Conservation (phyloP, 2,329 filamentous ascomycete species). For the Cadophora gregata region DNA sequence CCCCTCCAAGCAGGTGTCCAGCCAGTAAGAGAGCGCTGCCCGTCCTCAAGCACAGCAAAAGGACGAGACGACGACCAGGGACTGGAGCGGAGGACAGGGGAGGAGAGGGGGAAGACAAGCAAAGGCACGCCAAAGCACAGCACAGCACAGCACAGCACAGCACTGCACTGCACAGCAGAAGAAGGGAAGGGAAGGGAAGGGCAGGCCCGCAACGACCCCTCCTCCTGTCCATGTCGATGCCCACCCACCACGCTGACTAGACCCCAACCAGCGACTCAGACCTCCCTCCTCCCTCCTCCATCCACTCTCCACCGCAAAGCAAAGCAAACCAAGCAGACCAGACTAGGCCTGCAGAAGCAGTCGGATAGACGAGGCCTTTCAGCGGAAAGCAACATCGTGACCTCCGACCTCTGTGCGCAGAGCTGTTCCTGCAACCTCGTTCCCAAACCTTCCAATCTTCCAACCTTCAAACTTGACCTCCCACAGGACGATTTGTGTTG, state of each 20-base stretch:
- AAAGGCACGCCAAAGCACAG: neutral
- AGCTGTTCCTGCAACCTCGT: slow-evolving; percentile 19
- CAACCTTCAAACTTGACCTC: neutral
- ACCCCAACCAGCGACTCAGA: slow-evolving; percentile 12
- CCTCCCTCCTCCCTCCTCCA: neutral
- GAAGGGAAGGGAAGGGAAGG: neutral
- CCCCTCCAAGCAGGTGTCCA: slow-evolving; percentile 9
- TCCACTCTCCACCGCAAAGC: slow-evolving; percentile 4
- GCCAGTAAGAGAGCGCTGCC: slow-evolving; percentile 7
- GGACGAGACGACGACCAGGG: neutral
- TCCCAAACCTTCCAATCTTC: neutral
- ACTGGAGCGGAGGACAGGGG: neutral
- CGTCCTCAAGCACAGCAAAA: neutral
- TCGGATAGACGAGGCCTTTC: neutral
- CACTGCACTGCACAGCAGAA: neutral
- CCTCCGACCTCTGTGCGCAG: slow-evolving; percentile 22
- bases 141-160: neutral
- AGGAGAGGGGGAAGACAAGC: neutral
- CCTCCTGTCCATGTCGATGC: neutral
- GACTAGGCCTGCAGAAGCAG: slow-evolving; percentile 11
- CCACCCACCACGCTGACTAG: slow-evolving; percentile 21
- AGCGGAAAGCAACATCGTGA: slow-evolving; percentile 32
- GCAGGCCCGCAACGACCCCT: slow-evolving; percentile 18
- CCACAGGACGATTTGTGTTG: neutral
- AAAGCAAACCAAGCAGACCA: slow-evolving; percentile 1